A percentile compares a stretch with the other conserved stretches of the same genome.
phyloP scores from a whole-genome alignment of 176 grass and related monocot species.

The Hsuehochloa calcarea region DNA sequence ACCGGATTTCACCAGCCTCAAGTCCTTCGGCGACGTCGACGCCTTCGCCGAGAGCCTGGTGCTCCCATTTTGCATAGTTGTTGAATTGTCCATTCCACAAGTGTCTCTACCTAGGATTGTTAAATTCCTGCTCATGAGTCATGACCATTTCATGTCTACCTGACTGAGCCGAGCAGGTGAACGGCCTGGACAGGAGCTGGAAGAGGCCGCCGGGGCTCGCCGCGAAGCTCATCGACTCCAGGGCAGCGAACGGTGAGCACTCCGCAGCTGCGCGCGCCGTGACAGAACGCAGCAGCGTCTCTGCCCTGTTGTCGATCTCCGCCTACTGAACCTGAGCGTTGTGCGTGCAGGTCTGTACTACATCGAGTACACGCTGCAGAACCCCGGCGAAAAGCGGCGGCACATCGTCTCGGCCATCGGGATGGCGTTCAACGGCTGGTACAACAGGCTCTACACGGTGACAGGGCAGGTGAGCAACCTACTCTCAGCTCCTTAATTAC shows the following conservation, averaged over 20 bases:
- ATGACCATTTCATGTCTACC: background rate
- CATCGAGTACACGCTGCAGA: conserved; percentile 87
- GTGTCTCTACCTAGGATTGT: background rate
- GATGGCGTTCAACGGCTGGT: conserved; percentile 89
- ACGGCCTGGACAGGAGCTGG: conserved; percentile 89
- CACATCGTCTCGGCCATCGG: conserved; percentile 83
- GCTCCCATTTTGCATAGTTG: background rate
- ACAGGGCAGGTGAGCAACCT: conserved; percentile 61
- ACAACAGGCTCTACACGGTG: conserved; percentile 87
- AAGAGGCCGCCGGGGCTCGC: conserved; percentile 63
- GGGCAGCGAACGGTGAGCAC: conserved; percentile 55
- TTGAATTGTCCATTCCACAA: background rate
- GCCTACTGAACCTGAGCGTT: background rate
- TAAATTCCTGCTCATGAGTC: background rate
- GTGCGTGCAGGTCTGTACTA: conserved; percentile 69
- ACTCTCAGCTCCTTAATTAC: background rate
- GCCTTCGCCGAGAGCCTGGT: conserved; percentile 89
- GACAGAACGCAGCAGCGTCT: background rate
- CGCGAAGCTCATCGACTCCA: conserved; percentile 80
- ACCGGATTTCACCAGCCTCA: conserved; percentile 95
- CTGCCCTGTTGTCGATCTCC: too few relatives aligned
- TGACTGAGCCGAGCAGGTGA: conserved; percentile 40
- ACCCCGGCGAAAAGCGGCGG: conserved; percentile 71
- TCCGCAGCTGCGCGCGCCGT: background rate
- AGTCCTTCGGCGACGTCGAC: conserved; percentile 84